Evolutionary conservation across 176 grass and related monocot species (phyloP).

Genomic region (Poa annua): DNA sequence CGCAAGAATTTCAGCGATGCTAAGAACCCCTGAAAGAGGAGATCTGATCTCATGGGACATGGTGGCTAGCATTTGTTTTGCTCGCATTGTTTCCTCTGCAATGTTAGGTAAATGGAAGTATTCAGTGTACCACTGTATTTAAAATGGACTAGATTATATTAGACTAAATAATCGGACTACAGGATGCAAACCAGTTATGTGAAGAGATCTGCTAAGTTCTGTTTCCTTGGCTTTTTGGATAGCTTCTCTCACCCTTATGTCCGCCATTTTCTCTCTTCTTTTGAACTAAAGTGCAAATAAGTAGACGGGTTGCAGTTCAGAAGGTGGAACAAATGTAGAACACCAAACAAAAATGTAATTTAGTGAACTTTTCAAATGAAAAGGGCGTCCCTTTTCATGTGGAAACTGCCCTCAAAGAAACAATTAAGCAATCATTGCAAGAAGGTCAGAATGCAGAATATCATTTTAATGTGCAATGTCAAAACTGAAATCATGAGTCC

Average conservation of each 20-base stretch:
- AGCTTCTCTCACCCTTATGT: constrained; percentile 78
- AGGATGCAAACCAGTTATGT: constrained; percentile 76
- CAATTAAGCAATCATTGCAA: constrained; percentile 9
- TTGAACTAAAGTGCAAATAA: constrained; percentile 52
- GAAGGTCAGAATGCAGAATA: constrained; percentile 6
- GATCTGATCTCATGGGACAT: constrained; percentile 99
- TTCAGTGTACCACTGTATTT: constrained; percentile 24
- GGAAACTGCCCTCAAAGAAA: constrained; percentile 6
- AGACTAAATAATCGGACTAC: constrained; percentile 6
- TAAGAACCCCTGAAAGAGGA: constrained; percentile 87
- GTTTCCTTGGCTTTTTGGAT: constrained; percentile 95
- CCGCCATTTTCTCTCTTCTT: constrained; percentile 84
- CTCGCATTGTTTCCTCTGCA: constrained; percentile 96
- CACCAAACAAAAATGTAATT: background rate
- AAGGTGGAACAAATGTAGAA: constrained; percentile 26
- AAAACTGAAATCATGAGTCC: constrained; percentile 35
- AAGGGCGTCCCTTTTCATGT: constrained; percentile 4
- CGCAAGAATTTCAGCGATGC: constrained; percentile 92
- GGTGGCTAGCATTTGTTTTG: constrained; percentile 96
- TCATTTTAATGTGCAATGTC: background rate
- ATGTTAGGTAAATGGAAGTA: constrained; percentile 25
- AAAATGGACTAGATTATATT: constrained; percentile 4
- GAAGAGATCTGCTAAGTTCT: constrained; percentile 85
- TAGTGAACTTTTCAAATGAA: constrained; percentile 2
- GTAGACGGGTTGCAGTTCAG: constrained; percentile 40